Conservation (phyloP, 305 asterid species). For the Ruellia speciosa region DNA sequence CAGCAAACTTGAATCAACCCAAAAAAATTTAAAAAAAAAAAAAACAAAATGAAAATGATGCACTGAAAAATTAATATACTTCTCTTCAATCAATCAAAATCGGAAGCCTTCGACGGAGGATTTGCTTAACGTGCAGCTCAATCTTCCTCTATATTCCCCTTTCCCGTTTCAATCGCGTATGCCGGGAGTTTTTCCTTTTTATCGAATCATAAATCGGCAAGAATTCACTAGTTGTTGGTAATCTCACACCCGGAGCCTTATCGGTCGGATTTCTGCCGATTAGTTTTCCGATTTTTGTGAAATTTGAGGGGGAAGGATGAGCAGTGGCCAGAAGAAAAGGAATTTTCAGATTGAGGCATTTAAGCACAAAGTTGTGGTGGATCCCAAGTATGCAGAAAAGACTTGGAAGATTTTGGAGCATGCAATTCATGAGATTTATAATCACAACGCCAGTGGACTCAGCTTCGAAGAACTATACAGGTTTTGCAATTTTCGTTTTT, state of each 20-base stretch:
- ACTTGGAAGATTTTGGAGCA: constrained; percentile 84
- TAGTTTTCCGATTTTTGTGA: constrained; percentile 7
- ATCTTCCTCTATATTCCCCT: constrained; percentile 22
- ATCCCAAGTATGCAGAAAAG: constrained; percentile 93
- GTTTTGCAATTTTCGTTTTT: constrained; percentile 21
- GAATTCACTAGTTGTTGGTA: background rate
- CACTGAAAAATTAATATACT: background rate
- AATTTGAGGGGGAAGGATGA: constrained; percentile 31
- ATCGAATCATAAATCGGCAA: constrained; percentile 1
- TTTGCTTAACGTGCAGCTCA: constrained; percentile 26
- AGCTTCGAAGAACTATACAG: constrained; percentile 89
- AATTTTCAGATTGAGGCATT: constrained; percentile 89
- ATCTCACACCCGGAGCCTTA: constrained; percentile 19
- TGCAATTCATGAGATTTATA: constrained; percentile 85
- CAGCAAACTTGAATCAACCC: background rate
- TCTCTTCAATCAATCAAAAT: constrained; percentile 26
- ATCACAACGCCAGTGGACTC: constrained; percentile 88
- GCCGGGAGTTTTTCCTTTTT: background rate
- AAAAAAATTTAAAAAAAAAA: background rate
- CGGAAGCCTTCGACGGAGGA: constrained; percentile 27
- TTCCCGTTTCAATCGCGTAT: constrained; percentile 20
- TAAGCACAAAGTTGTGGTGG: constrained; percentile 82
- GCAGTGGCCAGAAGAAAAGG: constrained; percentile 64
- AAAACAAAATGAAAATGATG: background rate
- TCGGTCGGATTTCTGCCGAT: constrained; percentile 10